Percentiles rank a stretch among this genome's conserved stretches.
These are phyloP conservation scores for Lolium rigidum DNA, from an alignment of 176 grass and related monocot species.

Conservation along the genomic window DNA sequence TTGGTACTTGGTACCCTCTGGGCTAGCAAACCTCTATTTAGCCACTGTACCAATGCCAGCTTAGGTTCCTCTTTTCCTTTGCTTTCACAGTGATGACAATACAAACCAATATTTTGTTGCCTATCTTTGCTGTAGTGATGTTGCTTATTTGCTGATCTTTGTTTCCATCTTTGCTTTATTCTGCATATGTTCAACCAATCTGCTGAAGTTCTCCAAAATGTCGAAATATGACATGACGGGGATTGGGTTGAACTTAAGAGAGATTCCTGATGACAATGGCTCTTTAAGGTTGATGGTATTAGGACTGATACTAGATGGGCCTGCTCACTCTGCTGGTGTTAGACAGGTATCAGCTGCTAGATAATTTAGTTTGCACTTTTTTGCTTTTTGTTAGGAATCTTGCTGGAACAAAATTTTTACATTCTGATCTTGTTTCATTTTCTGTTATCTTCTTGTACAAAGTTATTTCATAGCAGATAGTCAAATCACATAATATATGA, in stretches of 20 bases:
- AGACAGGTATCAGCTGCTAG: conserved; percentile 65
- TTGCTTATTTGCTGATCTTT: conserved; percentile 31
- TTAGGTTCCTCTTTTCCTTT: conserved; percentile 24
- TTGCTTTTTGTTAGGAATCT: neutral
- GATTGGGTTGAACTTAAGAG: conserved; percentile 90
- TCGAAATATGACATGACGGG: conserved; percentile 93
- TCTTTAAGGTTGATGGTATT: conserved; percentile 86
- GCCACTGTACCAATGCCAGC: neutral
- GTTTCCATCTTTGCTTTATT: conserved; percentile 29
- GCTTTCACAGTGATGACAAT: neutral
- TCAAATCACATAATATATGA: conserved; percentile 32
- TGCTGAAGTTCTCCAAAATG: conserved; percentile 95
- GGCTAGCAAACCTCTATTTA: neutral
- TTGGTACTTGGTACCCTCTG: neutral
- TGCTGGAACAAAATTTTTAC: conserved; percentile 14
- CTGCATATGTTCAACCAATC: conserved; percentile 54
- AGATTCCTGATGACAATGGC: conserved; percentile 70
- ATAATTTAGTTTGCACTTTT: conserved; percentile 25
- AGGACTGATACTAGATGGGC: conserved; percentile 90
- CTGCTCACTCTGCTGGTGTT: conserved; percentile 84
- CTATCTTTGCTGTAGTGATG: conserved; percentile 1
- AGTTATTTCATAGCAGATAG: neutral
- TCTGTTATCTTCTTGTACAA: conserved; percentile 28
- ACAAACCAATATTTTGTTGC: neutral
- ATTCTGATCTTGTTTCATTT: neutral